Percentiles rank a stretch among this genome's conserved stretches.
Evolutionary conservation across 2,329 filamentous ascomycete species (phyloP).

Genomic region (Aspergillus tanneri): DNA sequence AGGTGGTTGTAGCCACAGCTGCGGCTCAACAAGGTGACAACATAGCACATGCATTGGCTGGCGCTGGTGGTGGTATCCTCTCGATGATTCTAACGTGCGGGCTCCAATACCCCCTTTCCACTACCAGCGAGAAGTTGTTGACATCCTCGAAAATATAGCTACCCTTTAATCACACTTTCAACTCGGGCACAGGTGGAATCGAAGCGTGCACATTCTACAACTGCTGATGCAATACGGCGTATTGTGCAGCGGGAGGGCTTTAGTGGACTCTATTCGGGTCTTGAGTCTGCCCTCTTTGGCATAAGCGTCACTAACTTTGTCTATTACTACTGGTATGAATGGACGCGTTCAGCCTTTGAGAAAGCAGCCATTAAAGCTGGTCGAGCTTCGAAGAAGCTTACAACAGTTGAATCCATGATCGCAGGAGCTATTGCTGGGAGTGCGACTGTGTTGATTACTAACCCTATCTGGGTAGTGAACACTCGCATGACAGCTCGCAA

Average conservation of each 20-base stretch:
- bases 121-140: conserved; percentile 9
- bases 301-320: conserved; percentile 99
- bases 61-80: conserved; percentile 87
- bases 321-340: conserved; percentile 99
- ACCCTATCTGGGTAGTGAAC: conserved; percentile 99
- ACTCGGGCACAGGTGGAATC: conserved; percentile 98
- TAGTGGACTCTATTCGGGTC: conserved; percentile 82
- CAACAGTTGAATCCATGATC: conserved; percentile 89
- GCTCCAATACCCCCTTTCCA: conserved; percentile 3
- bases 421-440: conserved; percentile 91
- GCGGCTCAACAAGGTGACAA: conserved; percentile 87
- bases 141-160: conserved; percentile 54
- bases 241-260: conserved; percentile 93
- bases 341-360: conserved; percentile 82
- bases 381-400: conserved; percentile 75
- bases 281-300: conserved; percentile 92
- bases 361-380: conserved; percentile 70
- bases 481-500: conserved; percentile 94
- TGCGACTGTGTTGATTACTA: conserved; percentile 92
- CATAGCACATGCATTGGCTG: conserved; percentile 90
- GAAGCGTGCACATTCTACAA: conserved; percentile 81
- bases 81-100: conserved; percentile 91
- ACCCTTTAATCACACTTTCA: conserved; percentile 94
- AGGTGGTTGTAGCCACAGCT: conserved; percentile 54
- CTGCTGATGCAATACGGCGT: conserved; percentile 75